Conservation (phyloP, 2,329 filamentous ascomycete species). For the Epichloe sylvatica region DNA sequence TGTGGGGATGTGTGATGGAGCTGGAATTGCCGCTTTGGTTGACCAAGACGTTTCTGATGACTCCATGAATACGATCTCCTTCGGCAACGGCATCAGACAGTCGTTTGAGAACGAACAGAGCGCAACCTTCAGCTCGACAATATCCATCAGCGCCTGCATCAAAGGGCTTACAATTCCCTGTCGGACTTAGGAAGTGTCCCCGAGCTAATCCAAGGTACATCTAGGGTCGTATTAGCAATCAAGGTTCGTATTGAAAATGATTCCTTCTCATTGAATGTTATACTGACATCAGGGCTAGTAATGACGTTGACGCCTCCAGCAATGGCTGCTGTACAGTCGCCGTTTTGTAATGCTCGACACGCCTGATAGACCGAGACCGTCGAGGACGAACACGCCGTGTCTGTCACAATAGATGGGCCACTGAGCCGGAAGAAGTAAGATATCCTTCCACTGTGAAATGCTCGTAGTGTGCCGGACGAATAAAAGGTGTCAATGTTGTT, state of each 20-base stretch:
- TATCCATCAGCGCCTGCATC: constrained; percentile 50
- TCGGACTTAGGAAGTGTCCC: constrained; percentile 46
- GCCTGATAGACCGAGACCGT: not conserved
- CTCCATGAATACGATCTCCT: constrained; percentile 51
- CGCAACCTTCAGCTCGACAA: constrained; percentile 37
- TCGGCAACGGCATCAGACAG: constrained; percentile 35
- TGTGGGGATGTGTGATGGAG: constrained; percentile 60
- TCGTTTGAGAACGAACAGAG: constrained; percentile 33
- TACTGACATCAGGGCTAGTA: constrained; percentile 46
- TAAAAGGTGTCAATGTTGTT: not conserved
- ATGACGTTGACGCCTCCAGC: constrained; percentile 52
- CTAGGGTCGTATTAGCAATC: not conserved
- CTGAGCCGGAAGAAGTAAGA: not conserved
- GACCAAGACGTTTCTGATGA: constrained; percentile 48
- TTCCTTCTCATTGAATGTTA: not conserved
- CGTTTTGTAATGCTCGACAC: not conserved
- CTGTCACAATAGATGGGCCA: not conserved
- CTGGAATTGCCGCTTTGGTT: constrained; percentile 59
- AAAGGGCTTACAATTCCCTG: constrained; percentile 4
- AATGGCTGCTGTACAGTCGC: constrained; percentile 50
- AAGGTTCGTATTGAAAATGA: no score
- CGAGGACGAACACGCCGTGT: not conserved
- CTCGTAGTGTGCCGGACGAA: not conserved
- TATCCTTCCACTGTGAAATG: not conserved
- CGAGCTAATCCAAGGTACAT: constrained; percentile 45